Evolutionary conservation across 805 yeast genomes (phyloP), one percentile per base, ranked within the genome.

Genomic region (Saccharomyces mikatae): DNA sequence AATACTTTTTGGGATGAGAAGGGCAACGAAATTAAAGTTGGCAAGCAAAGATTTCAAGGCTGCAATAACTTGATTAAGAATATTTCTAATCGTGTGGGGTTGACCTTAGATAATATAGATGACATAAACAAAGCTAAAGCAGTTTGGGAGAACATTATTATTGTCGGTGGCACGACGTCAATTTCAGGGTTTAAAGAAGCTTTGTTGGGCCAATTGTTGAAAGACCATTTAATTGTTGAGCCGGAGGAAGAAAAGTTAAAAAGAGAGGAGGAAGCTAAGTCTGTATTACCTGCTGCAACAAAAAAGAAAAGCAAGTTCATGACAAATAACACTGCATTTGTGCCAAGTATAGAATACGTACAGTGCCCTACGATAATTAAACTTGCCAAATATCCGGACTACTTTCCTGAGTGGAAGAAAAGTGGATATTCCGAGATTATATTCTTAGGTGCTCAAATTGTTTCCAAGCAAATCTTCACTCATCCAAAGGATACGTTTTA

Each of bases 331-430:
- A 64, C 70, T 2, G 63, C 67, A 55, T 69, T 70, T 52, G 54
- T 69, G 6, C 62, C 62, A 28, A 55, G 62, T 28, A 52, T 63
- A 9, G 69, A 61, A 48, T 71, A 77, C 57, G 70, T 77, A 51
- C 98, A 92, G 71, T 90, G 85, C 1, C 98, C 97, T 24, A 82
- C 83, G n/a, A 75, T 83, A 13, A 79, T 91, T 54, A 82, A 80
- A 60, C 66, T 82, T 50, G 82, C 84, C 27, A 84, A 85, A 62
- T 79, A 82, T 68, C 95, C 97, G 0, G 98, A 92, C 54, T 91
- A 92, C 70, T 92, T 92, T 72, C 88, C 96, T 0, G 96, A 89
- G 60, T 92, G 97, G 97, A 91, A 91, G 71, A 82, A 81, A 68
- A 69, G 69, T 32, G 90, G 92, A 1, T 84, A 86, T 79, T 83